Evolutionary conservation across 2,329 filamentous ascomycete genomes (phyloP), one percentile per base, ranked within the genome.

Genomic region (Trichoderma guizhouense): DNA sequence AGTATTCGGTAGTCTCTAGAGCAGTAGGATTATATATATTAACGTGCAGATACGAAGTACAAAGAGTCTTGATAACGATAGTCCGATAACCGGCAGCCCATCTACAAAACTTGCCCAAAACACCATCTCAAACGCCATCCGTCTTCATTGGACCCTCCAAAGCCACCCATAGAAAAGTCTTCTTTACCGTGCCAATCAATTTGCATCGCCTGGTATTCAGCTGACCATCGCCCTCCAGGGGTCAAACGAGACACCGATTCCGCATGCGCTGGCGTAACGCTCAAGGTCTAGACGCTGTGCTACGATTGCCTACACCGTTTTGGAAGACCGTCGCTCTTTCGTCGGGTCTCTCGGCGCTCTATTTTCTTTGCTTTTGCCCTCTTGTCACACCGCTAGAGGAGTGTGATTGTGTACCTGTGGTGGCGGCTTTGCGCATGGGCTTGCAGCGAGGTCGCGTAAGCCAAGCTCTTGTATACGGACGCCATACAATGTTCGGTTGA

Each of bases 321-420:
- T 1, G 47, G 47, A 24, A 51, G 47, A 51, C 8, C 47, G 21
- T 21, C 21, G 21, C 28, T 60, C 28, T 32, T 11, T 21, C 12
- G 11, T 57, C 57, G 57, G n/a, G 28, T 30, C 28, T 34, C 21
- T 21, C 18, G 21, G 28, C 30, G 57, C n/a, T 30, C n/a, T 21
- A 21, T n/a, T 58, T 14, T 30, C 55, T 60, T 34, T 60, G 2
- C 9, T 32, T 21, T 5, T 21, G 11, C 6, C 26, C 18, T 34
- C 12, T 34, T 60, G 72, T 71, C 72, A 73, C 72, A 73, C 71
- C 71, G 62, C 72, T 47, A 62, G 32, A 69, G 57, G 67, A 12
- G 8, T 28, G 57, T 69, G 57, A 28, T 62, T 69, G 67, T 62
- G 30, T 30, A 4, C 28, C 39, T 26, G n/a, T 32, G 53, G 39